Evolutionary conservation across 83 land plant genomes (phyloP), one percentile per base, ranked within the genome.

Genomic region (Picea abies): DNA sequence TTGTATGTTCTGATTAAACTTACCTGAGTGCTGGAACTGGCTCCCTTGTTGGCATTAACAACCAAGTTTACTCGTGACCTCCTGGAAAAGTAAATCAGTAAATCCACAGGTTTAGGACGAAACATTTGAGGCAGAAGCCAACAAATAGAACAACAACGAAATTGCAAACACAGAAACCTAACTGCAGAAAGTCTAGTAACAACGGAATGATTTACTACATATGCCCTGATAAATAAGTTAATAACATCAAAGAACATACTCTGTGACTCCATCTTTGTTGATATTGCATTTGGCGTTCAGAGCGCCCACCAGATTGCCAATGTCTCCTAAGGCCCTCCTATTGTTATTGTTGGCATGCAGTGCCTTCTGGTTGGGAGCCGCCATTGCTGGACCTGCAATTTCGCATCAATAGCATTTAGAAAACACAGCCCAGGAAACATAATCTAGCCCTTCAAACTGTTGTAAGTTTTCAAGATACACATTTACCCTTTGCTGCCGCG

Each of bases 261-360:
- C n/a, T 11, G 11, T 29, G 26, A 16, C 69, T 7, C 66, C 79
- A 82, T 81, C 86, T 71, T 84, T 84, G 84, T 79, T 84, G 64
- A 81, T 76, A 44, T 25, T 80, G 65, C 86, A 84, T 60, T 84
- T 29, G 5, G 78, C 83, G 17, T 84, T 69, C 29, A 84, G 39
- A 29, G 78, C 83, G 16, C 78, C 86, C 47, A 80, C 86, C 19
- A 84, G 76, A 60, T 84, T 84, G 15, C 83, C 86, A 58, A 84
- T 72, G 37, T 84, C 79, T 16, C 84, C 84, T 5, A 80, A 65
- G 1, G 86, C 83, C 68, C 86, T 82, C 65, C 86, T 71, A 16
- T 80, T 84, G 56, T 79, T 3, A 19, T n/a, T n/a, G n/a, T 39
- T 78, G 41, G 22, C 23, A 23, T 17, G 20, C 25, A 62, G 3